Base-by-base conservation (phyloP, 768 basidiomycete genomes). In the Royoungia palumana region DNA sequence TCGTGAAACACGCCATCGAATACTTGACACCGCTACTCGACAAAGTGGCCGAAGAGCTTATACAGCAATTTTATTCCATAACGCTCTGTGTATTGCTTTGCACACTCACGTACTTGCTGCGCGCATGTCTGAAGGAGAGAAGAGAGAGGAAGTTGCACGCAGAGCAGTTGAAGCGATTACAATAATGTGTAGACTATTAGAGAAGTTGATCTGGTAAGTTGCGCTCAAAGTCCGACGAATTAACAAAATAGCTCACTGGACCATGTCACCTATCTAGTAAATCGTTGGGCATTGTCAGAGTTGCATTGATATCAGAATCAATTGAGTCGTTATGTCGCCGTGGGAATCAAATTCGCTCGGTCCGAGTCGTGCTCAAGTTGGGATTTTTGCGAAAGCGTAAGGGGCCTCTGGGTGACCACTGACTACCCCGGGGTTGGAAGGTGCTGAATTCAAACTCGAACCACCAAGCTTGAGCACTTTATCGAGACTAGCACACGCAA, bases 111-210 rank as follows among this genome's bases (percentile, higher is more conserved):
- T 63, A 55, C 32, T 25, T 60, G 24, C 12, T 54, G 8, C 51
- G 62, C 24, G 40, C 46, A 41, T 49, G 16, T 21, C 39, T 41
- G n/a, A 60, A 55, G 47, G 57, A 63, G 17, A 47, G 3, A 25
- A 62, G 63, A 35, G 62, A 62, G 32, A 37, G 49, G 27, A 44
- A 13, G 43, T 17, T 57, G n/a, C 40, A 65, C 28, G 19, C 16
- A 16, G 58, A 53, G n/a, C 49, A 63, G 22, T 17, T 55, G 35
- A 57, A 17, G 39, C 52, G 44, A n/a, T 17, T 56, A 8, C 41
- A 46, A 14, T 41, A 46, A 16, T 41, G 22, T 7, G 35, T 37
- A 0, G 36, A 25, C 6, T 25, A 35, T 16, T 39, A 39, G 5
- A 25, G 19, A 21, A 8, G 17, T 20, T 8, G 22, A 34, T 32